phyloP scores from a whole-genome alignment of 352 stramenopile species.

The Phytopythium mirpurense region DNA sequence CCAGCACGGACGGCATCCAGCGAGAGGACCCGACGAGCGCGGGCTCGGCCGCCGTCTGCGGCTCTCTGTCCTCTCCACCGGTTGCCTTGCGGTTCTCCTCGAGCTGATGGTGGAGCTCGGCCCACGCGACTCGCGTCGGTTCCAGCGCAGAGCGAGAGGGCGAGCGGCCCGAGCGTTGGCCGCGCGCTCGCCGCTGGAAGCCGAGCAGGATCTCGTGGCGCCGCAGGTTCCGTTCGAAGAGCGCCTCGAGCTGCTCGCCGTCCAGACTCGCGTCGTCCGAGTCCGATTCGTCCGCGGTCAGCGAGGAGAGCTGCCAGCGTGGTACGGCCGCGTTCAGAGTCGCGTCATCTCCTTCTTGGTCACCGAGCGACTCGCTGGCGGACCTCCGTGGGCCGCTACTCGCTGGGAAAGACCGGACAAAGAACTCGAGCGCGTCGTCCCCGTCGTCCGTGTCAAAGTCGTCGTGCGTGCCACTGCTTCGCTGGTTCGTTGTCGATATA shows the following conservation, averaged over 20 bases:
- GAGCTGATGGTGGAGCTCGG: constrained; percentile 32
- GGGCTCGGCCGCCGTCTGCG: constrained; percentile 12
- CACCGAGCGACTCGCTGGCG: neutral
- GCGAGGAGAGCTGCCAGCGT: constrained; percentile 13
- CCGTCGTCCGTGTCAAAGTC: constrained; percentile 11
- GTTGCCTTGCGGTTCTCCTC: constrained; percentile 15
- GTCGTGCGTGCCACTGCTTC: neutral
- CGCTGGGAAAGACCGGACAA: constrained; percentile 14
- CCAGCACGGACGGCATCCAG: constrained; percentile 27
- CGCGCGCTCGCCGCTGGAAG: constrained; percentile 28
- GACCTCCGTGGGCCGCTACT: constrained; percentile 5
- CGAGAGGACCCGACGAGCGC: constrained; percentile 39
- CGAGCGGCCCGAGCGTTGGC: constrained; percentile 4
- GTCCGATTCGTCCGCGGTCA: constrained; percentile 9
- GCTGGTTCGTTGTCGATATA: neutral
- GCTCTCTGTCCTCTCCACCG: neutral
- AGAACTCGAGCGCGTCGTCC: constrained; percentile 34
- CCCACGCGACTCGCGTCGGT: constrained; percentile 20
- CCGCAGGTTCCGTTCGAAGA: constrained; percentile 58
- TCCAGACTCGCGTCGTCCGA: constrained; percentile 27
- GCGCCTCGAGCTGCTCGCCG: constrained; percentile 40
- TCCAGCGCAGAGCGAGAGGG: constrained; percentile 8
- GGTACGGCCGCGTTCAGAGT: constrained; percentile 5
- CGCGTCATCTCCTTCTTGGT: neutral
- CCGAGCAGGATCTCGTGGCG: constrained; percentile 54